Base-by-base conservation (phyloP, 768 basidiomycete genomes). In the Naganishia randhawae region DNA sequence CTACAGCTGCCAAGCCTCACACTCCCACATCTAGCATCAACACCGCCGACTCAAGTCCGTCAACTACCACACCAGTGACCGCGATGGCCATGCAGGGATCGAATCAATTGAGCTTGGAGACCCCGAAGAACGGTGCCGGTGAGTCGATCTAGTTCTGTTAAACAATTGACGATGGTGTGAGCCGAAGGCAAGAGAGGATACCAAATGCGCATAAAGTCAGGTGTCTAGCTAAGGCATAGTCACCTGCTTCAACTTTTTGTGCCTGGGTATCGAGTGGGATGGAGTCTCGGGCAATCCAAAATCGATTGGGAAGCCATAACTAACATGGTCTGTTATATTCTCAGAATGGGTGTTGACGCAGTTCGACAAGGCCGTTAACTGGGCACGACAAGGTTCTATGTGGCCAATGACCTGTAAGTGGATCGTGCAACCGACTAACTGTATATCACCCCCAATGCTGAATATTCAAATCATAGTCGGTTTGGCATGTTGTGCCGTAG, bases 401-500 rank as follows among this genome's bases (percentile, higher is more conserved):
- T 98, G 96, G 96, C 96, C 96, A 11, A 97, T 98, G 94, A 97
- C 94, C 32, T 79, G 67, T 70, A 31, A 51, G 66, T 42, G 42
- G 31, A n/a, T 19, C 3, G 1, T 17, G 17, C 7, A 41, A 65
- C 50, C n/a, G 27, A 22, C 57, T 64, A 54, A 48, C 33, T 16
- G 3, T 13, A 61, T 57, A 48, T 62, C 48, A 69, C 35, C 14
- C 61, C n/a, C n/a, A n/a, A 66, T 33, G 22, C 37, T 37, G 27
- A 31, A 27, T 31, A 39, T 45, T 48, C 31, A 51, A 29, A 51
- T 41, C 19, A 14, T 39, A 70, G 69, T 82, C 90, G 92, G 95
- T 82, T 86, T 99, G 62, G 96, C 96, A 5, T 99, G 96, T 81
- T 99, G 96, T 80, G 96, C 96, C 27, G 96, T 99, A 35, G 96